Percentiles rank a stretch among this genome's conserved stretches.
These are phyloP conservation scores for Tuber indicum DNA, from an alignment of 495 filamentous ascomycete genomes.

Conservation along the genomic window DNA sequence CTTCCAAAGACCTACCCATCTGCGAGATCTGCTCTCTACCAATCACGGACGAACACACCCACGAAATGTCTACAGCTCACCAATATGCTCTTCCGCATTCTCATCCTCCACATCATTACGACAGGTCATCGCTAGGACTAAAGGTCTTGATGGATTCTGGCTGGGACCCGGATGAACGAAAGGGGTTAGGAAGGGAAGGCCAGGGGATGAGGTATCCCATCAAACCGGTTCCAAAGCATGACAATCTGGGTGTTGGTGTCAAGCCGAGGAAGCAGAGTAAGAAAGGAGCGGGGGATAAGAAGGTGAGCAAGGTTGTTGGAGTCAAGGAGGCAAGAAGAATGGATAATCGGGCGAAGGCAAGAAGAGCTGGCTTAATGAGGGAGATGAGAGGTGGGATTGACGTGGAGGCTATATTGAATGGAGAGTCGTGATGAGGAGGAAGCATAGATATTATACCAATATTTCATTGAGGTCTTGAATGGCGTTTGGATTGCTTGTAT, in stretches of 20 bases:
- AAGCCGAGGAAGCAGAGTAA: conserved; percentile 25
- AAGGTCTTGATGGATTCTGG: conserved; percentile 68
- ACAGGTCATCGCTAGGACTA: conserved; percentile 71
- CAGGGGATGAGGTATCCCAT: conserved; percentile 72
- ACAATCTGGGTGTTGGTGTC: conserved; percentile 66
- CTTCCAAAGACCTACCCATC: conserved; percentile 13
- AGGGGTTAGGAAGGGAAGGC: conserved; percentile 62
- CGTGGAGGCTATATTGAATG: conserved; percentile 55
- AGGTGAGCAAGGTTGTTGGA: conserved; percentile 44
- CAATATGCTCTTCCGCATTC: conserved; percentile 75
- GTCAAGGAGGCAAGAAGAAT: conserved; percentile 38
- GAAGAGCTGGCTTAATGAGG: conserved; percentile 59
- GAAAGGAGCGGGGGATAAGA: conserved; percentile 8
- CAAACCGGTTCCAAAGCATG: conserved; percentile 64
- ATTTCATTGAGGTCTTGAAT: conserved; percentile 3
- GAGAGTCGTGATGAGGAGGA: conserved; percentile 52
- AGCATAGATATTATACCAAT: not conserved
- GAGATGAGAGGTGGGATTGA: conserved; percentile 60
- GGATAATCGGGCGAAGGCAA: conserved; percentile 47
- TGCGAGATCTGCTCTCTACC: conserved; percentile 60
- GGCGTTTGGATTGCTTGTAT: conserved; percentile 7
- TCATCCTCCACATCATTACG: conserved; percentile 74
- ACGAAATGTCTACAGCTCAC: conserved; percentile 71
- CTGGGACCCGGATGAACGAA: conserved; percentile 76
- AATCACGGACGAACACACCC: conserved; percentile 45